Evolutionary conservation across 2,329 filamentous ascomycete genomes (phyloP).

Genomic region (Sclerotinia spermophila): DNA sequence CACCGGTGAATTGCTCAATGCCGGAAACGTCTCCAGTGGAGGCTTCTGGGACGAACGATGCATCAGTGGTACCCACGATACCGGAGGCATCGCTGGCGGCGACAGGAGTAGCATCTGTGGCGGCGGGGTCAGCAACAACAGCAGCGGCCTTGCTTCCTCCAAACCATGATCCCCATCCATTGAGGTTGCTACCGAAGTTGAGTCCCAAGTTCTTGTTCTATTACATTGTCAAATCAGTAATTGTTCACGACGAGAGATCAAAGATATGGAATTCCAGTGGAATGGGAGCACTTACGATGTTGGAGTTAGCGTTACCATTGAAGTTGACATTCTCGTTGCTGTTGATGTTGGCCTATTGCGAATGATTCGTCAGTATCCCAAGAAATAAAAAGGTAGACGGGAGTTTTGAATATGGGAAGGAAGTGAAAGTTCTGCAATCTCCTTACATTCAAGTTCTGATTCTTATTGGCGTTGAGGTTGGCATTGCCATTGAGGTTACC

Average conservation of each 20-base stretch:
- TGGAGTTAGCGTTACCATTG: neutral
- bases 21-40: constrained; percentile 3
- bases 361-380: neutral
- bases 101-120: neutral
- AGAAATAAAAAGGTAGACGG: neutral
- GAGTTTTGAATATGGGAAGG: no score
- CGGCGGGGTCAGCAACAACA: neutral
- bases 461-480: neutral
- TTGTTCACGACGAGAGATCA: neutral
- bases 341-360: neutral
- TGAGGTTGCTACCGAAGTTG: neutral
- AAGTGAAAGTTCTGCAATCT: neutral
- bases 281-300: neutral
- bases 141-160: constrained; percentile 12
- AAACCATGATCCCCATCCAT: constrained; percentile 9
- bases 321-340: constrained; percentile 1
- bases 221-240: neutral
- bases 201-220: constrained; percentile 12
- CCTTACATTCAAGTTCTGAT: constrained; percentile 1
- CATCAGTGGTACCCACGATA: neutral
- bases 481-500: neutral
- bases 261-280: neutral
- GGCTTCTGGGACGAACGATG: neutral
- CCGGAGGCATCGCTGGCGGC: neutral
- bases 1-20: constrained; percentile 6